phyloP scores from a whole-genome alignment of 202 grass and related monocot genomes.

The Dendrocalamus latiflorus region DNA sequence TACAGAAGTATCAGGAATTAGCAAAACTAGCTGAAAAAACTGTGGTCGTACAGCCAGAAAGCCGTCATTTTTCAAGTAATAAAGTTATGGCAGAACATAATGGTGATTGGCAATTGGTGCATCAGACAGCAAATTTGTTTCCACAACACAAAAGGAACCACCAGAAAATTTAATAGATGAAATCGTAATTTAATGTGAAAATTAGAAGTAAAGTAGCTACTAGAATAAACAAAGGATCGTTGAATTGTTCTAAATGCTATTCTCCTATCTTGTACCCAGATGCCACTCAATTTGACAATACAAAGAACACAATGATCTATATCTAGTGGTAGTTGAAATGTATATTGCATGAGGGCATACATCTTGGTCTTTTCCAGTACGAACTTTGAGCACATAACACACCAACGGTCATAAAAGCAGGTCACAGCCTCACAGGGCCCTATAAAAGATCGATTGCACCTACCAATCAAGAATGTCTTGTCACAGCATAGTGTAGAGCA shows the following conservation, averaged over 20 bases:
- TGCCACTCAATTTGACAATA: background rate
- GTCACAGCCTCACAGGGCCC: too few species aligned
- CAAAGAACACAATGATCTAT: background rate
- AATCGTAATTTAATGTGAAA: background rate
- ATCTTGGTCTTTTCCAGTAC: too few species aligned
- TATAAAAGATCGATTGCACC: background rate
- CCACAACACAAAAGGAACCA: background rate
- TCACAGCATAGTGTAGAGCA: slow-evolving; percentile 67
- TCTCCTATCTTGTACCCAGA: background rate
- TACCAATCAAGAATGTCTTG: slow-evolving; percentile 88
- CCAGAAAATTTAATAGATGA: background rate
- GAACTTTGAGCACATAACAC: too few species aligned
- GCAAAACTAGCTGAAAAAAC: background rate
- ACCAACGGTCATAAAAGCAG: too few species aligned
- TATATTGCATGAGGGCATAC: too few species aligned
- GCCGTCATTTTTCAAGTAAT: too few species aligned
- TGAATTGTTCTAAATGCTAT: background rate
- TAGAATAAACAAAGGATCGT: background rate
- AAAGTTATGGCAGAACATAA: background rate
- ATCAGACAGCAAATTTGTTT: background rate
- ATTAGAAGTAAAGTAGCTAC: background rate
- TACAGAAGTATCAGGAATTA: background rate
- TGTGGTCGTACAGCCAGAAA: background rate
- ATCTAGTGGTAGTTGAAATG: background rate
- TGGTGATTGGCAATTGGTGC: background rate